phyloP scores from a whole-genome alignment of 2,329 filamentous ascomycete genomes.

The Hawksworthiomyces lignivorus region DNA sequence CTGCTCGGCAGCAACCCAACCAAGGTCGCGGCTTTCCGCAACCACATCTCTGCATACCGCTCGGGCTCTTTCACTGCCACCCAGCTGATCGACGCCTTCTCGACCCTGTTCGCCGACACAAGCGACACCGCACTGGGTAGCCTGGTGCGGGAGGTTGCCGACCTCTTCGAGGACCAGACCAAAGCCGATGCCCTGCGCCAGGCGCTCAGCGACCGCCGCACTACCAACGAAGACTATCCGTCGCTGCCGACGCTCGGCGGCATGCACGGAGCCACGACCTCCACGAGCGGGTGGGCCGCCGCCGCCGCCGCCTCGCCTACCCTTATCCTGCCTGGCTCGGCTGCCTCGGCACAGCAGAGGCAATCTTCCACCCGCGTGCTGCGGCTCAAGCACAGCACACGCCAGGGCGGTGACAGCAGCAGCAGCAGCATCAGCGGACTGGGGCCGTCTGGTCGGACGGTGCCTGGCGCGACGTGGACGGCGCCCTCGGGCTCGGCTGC shows the following conservation, averaged over 20 bases:
- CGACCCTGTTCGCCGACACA: constrained; percentile 72
- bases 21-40: constrained; percentile 73
- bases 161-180: constrained; percentile 76
- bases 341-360: constrained; percentile 33
- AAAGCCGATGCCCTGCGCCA: constrained; percentile 69
- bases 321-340: constrained; percentile 27
- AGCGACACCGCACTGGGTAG: constrained; percentile 77
- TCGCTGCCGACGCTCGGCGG: constrained; percentile 70
- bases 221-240: constrained; percentile 93
- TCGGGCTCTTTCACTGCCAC: constrained; percentile 60
- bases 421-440: constrained; percentile 3
- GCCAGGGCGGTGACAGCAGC: constrained; percentile 19
- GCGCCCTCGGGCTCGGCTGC: constrained; percentile 17
- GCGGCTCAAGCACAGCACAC: constrained; percentile 52
- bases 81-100: constrained; percentile 79
- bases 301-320: constrained; percentile 56
- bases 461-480: constrained; percentile 16
- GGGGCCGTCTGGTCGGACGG: constrained; percentile 8
- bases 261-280: constrained; percentile 53
- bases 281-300: constrained; percentile 50
- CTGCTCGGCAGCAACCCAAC: constrained; percentile 68
- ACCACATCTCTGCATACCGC: constrained; percentile 70
- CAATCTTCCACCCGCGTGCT: constrained; percentile 45
- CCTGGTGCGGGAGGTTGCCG: constrained; percentile 81
- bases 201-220: constrained; percentile 92